A percentile compares a stretch with the other conserved stretches of the same genome.
phyloP scores from a whole-genome alignment of 164 flowering plant species.

The Dillenia turbinata region DNA sequence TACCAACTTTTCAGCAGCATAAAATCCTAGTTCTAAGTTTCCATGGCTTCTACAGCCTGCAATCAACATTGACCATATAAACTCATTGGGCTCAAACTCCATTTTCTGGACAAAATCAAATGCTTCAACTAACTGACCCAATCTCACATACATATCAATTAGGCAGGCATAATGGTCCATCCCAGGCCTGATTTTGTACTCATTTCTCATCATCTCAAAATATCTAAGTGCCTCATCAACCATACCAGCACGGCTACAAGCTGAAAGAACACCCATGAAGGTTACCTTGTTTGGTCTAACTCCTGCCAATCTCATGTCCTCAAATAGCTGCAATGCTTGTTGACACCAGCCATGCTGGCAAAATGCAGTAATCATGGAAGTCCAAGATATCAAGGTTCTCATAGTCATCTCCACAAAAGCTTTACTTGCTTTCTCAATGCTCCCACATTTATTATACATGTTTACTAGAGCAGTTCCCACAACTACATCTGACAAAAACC shows the following conservation, averaged over 20 bases:
- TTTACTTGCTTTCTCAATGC: conserved; percentile 20
- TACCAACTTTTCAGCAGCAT: conserved; percentile 76
- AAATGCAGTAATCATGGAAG: conserved; percentile 74
- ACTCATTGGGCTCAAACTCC: conserved; percentile 60
- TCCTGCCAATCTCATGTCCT: conserved; percentile 81
- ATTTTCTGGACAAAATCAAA: conserved; percentile 55
- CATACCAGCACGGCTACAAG: conserved; percentile 85
- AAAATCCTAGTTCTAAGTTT: conserved; percentile 53
- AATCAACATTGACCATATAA: conserved; percentile 69
- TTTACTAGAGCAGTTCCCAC: conserved; percentile 75
- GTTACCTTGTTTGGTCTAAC: conserved; percentile 75
- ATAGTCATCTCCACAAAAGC: conserved; percentile 41
- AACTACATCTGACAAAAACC: conserved; percentile 70
- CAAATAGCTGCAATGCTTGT: conserved; percentile 75
- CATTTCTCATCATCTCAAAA: conserved; percentile 70
- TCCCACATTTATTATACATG: conserved; percentile 29
- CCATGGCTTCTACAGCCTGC: conserved; percentile 78
- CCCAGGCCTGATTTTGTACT: conserved; percentile 60
- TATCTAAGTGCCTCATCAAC: conserved; percentile 59
- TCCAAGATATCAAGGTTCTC: conserved; percentile 28
- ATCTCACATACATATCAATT: conserved; percentile 71
- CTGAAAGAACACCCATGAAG: conserved; percentile 77
- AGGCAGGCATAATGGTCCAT: conserved; percentile 78
- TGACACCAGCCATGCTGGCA: conserved; percentile 62
- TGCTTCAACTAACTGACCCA: conserved; percentile 70